These are phyloP conservation scores for Arachis stenosperma DNA, from an alignment of 306 rosid species.

Conservation along the genomic window DNA sequence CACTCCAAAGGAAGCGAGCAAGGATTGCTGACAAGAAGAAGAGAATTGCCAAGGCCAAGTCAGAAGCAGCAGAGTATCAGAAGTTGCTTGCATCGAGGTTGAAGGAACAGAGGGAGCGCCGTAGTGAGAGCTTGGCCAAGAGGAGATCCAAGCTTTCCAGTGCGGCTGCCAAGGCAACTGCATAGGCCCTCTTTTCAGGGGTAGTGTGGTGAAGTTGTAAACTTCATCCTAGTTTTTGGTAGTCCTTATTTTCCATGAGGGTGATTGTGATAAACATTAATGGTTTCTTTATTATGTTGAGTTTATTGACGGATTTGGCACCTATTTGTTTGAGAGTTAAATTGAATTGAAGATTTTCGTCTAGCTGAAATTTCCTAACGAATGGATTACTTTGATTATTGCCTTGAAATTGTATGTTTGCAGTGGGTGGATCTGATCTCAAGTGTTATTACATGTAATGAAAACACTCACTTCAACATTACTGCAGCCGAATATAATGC, in stretches of 20 bases:
- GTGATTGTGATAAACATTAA: not conserved
- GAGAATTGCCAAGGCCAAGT: constrained; percentile 49
- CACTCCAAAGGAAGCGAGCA: constrained; percentile 53
- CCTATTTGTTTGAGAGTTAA: constrained; percentile 19
- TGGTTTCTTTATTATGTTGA: constrained; percentile 26
- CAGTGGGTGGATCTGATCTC: too few relatives aligned
- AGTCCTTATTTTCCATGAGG: constrained; percentile 12
- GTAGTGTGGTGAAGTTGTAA: constrained; percentile 30
- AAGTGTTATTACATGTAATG: too few relatives aligned
- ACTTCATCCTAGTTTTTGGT: constrained; percentile 27
- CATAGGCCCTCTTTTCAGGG: constrained; percentile 18
- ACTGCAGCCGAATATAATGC: too few relatives aligned
- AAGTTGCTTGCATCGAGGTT: constrained; percentile 47
- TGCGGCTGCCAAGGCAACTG: constrained; percentile 41
- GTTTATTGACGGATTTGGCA: constrained; percentile 22
- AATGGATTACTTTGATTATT: not conserved
- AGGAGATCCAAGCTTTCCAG: constrained; percentile 44
- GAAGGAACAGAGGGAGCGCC: constrained; percentile 49
- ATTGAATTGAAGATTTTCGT: constrained; percentile 16
- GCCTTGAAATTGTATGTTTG: too few relatives aligned
- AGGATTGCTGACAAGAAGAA: constrained; percentile 48
- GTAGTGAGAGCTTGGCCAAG: constrained; percentile 50
- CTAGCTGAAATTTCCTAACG: not conserved
- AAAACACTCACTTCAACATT: too few relatives aligned
- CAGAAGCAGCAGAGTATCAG: constrained; percentile 49